These are phyloP conservation scores for Penicillium hesseltinei DNA, from an alignment of 2,329 filamentous ascomycete species.

Conservation along the genomic window DNA sequence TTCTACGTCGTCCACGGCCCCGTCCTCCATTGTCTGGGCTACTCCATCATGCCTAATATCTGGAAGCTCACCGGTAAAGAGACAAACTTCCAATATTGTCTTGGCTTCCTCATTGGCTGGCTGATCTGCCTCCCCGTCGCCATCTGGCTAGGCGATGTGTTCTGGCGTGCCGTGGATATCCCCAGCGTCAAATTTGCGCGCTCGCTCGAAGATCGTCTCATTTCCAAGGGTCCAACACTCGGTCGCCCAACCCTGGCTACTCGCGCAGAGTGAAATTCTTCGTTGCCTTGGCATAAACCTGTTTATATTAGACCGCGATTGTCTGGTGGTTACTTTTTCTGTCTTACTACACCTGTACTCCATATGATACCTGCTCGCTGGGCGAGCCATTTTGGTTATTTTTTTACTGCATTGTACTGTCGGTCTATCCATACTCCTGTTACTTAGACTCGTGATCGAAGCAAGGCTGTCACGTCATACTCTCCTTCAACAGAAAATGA, in stretches of 20 bases:
- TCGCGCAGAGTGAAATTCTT: slow-evolving; percentile 6
- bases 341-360: neutral
- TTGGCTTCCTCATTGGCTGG: slow-evolving; percentile 43
- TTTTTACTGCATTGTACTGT: neutral
- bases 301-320: neutral
- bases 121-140: slow-evolving; percentile 41
- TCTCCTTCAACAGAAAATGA: neutral
- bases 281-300: neutral
- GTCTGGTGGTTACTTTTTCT: neutral
- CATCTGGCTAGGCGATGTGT: slow-evolving; percentile 59
- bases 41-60: slow-evolving; percentile 44
- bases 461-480: neutral
- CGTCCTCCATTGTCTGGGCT: slow-evolving; percentile 44
- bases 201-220: slow-evolving; percentile 46
- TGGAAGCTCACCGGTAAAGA: slow-evolving; percentile 42
- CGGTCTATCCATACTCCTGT: neutral
- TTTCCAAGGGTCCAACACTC: slow-evolving; percentile 20
- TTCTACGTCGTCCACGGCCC: slow-evolving; percentile 51
- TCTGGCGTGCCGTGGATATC: slow-evolving; percentile 57
- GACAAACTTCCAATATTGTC: slow-evolving; percentile 39
- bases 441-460: neutral
- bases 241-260: slow-evolving; percentile 7
- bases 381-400: slow-evolving; percentile 3
- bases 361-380: slow-evolving; percentile 12
- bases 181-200: slow-evolving; percentile 52